Percentiles rank a stretch among this genome's conserved stretches.
Evolutionary conservation across 257 asterid species (phyloP).

Genomic region (Ballota nigra): DNA sequence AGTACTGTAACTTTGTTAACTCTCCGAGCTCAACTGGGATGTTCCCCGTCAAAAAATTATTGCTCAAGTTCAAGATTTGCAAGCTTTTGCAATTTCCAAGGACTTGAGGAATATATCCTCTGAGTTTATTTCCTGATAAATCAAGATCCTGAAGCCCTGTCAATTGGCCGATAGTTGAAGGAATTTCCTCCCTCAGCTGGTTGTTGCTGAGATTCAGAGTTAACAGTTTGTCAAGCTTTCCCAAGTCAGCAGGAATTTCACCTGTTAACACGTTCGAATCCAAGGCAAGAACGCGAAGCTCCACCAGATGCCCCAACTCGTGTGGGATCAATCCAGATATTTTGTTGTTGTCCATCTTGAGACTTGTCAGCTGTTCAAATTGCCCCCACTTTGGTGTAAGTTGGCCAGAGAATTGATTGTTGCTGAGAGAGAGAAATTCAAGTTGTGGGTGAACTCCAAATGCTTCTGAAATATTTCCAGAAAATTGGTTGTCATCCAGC

Average conservation of each 20-base stretch:
- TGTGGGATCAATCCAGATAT: constrained; percentile 66
- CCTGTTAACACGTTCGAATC: constrained; percentile 61
- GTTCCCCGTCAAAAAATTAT: constrained; percentile 50
- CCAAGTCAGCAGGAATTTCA: constrained; percentile 54
- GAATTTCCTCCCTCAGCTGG: constrained; percentile 57
- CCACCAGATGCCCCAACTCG: constrained; percentile 56
- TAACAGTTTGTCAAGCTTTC: constrained; percentile 35
- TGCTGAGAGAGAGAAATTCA: constrained; percentile 44
- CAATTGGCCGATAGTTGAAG: constrained; percentile 42
- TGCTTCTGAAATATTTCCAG: constrained; percentile 58
- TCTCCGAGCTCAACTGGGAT: constrained; percentile 61
- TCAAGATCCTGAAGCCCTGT: constrained; percentile 51
- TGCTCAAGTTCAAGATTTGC: constrained; percentile 48
- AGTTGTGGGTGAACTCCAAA: constrained; percentile 65
- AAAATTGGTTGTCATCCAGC: constrained; percentile 57
- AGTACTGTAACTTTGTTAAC: constrained; percentile 36
- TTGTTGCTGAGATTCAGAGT: constrained; percentile 57
- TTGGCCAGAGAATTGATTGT: constrained; percentile 56
- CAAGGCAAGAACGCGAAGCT: constrained; percentile 45
- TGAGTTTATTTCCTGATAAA: constrained; percentile 52
- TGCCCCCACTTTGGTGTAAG: constrained; percentile 62
- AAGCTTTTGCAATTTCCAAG: constrained; percentile 43
- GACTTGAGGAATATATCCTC: constrained; percentile 48
- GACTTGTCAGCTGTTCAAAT: constrained; percentile 42
- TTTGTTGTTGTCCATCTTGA: constrained; percentile 43